phyloP scores from a whole-genome alignment of 345 rosid genomes.

The Rhodamnia rubescens region DNA sequence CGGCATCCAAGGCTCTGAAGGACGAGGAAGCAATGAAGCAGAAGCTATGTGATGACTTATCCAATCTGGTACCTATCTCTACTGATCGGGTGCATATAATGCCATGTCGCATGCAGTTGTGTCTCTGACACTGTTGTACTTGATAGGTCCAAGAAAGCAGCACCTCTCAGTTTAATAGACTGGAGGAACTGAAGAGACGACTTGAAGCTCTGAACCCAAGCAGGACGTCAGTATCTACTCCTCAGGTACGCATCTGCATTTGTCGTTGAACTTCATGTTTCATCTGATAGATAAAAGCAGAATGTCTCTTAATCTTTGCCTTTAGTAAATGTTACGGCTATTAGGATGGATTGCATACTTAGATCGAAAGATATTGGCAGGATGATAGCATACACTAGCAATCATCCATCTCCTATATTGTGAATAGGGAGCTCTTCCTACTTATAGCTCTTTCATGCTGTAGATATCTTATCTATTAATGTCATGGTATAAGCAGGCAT shows the following conservation, averaged over 20 bases:
- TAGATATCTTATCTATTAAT: not conserved
- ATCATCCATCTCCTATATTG: not conserved
- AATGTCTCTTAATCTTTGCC: not conserved
- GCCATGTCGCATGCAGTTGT: not conserved
- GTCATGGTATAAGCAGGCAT: not conserved
- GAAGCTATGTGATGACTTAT: slow-evolving; percentile 74
- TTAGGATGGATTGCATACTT: not conserved
- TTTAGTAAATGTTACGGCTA: not conserved
- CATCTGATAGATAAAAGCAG: not conserved
- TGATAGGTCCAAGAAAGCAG: slow-evolving; percentile 86
- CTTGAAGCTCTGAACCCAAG: slow-evolving; percentile 70
- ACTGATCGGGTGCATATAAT: not conserved
- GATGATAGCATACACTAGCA: not conserved
- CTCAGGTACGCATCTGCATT: slow-evolving; percentile 30
- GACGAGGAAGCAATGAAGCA: slow-evolving; percentile 79
- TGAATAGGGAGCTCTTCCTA: not conserved
- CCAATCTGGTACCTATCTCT: slow-evolving; percentile 42
- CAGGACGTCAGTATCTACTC: slow-evolving; percentile 32
- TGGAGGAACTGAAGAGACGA: slow-evolving; percentile 81
- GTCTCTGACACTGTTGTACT: not conserved
- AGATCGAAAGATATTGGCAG: not conserved
- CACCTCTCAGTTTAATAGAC: slow-evolving; percentile 58
- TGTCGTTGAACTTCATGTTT: not conserved
- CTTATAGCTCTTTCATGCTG: not conserved
- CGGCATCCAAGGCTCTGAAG: slow-evolving; percentile 44